A percentile compares a stretch with the other conserved stretches of the same genome.
Conservation (phyloP, 1,284 basidiomycete genomes). For the Caloboletus firmus region DNA sequence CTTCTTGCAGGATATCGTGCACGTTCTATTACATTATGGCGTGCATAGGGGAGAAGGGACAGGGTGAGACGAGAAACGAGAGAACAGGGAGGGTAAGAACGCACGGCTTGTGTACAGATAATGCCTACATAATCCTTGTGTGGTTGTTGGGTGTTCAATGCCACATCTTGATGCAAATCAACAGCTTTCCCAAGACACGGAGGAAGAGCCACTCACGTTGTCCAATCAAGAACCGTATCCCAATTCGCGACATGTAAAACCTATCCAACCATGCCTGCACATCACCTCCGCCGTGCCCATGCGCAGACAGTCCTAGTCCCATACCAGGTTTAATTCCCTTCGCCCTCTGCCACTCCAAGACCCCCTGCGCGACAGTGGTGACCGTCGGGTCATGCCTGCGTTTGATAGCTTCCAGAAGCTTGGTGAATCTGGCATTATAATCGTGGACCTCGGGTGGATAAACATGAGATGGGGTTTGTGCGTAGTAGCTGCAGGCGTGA, state of each 20-base stretch:
- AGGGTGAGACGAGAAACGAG: constrained; percentile 9
- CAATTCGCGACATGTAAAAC: constrained; percentile 97
- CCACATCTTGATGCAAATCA: constrained; percentile 63
- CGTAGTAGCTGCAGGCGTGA: constrained; percentile 73
- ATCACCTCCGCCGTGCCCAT: constrained; percentile 76
- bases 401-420: constrained; percentile 88
- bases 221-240: constrained; percentile 93
- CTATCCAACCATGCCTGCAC: constrained; percentile 96
- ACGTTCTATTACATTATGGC: constrained; percentile 61
- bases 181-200: not conserved
- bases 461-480: constrained; percentile 62
- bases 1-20: constrained; percentile 95
- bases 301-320: constrained; percentile 38
- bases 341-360: constrained; percentile 73
- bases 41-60: not conserved
- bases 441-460: constrained; percentile 95
- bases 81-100: constrained; percentile 29
- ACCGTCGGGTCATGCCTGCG: constrained; percentile 96
- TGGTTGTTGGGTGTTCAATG: constrained; percentile 85
- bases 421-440: constrained; percentile 92
- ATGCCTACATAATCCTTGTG: constrained; percentile 96
- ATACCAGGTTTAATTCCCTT: constrained; percentile 33
- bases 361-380: constrained; percentile 93
- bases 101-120: constrained; percentile 90
- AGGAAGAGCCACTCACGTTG: constrained; percentile 62